phyloP scores from a whole-genome alignment of 75 land plant genomes.

The Azolla pinnata region DNA sequence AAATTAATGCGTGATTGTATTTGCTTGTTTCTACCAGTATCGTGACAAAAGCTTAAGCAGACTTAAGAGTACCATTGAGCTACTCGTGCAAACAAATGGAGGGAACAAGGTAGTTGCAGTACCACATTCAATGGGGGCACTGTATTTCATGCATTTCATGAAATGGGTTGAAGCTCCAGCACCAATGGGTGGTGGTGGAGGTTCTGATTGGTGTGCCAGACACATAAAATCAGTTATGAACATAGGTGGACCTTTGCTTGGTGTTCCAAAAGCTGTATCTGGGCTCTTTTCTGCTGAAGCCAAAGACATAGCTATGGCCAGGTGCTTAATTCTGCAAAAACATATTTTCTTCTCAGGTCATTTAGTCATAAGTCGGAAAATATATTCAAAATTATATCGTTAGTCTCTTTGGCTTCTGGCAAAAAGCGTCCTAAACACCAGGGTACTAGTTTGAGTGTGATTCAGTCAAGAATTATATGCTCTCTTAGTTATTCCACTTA shows the following conservation, averaged over 20 bases:
- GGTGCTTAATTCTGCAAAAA: conserved; percentile 30
- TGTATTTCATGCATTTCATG: conserved; percentile 88
- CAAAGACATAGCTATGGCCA: conserved; percentile 89
- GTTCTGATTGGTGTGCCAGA: conserved; percentile 75
- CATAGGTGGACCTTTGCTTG: conserved; percentile 85
- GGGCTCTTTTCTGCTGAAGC: conserved; percentile 93
- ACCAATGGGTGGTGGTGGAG: conserved; percentile 96
- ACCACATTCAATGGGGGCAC: conserved; percentile 93
- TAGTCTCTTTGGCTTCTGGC: too few species aligned
- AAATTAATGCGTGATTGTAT: too few species aligned
- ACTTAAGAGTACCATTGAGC: conserved; percentile 76
- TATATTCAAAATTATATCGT: background rate
- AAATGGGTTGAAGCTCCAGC: conserved; percentile 98
- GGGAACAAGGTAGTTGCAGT: conserved; percentile 79
- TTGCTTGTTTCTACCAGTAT: conserved; percentile 30
- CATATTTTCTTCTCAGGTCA: background rate
- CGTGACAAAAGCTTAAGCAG: conserved; percentile 71
- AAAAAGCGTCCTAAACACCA: too few species aligned
- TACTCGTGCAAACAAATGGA: conserved; percentile 69
- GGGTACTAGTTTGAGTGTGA: too few species aligned
- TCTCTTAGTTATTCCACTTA: too few species aligned
- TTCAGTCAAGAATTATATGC: too few species aligned
- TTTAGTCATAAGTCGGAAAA: background rate
- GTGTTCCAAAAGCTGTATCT: conserved; percentile 83
- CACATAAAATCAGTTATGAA: conserved; percentile 82